phyloP scores from a whole-genome alignment of 352 stramenopile genomes.

The Phytophthora chlamydospora region DNA sequence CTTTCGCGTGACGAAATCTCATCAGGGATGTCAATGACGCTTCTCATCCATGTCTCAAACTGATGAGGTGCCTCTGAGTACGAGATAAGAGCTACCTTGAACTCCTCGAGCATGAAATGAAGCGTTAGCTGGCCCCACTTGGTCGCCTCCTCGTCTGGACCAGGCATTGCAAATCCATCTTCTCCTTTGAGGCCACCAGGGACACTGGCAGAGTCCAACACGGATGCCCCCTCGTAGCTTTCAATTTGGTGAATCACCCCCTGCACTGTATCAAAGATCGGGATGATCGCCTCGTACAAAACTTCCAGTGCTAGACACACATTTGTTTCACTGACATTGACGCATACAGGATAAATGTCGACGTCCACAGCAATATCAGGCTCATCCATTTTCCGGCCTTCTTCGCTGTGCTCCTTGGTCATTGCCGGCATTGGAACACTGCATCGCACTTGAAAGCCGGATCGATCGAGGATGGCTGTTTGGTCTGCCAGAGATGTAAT shows the following conservation, averaged over 20 bases:
- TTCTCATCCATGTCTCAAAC: slow-evolving; percentile 67
- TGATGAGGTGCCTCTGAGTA: slow-evolving; percentile 50
- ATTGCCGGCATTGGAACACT: slow-evolving; percentile 13
- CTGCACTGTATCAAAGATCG: slow-evolving; percentile 36
- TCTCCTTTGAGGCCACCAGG: slow-evolving; percentile 5
- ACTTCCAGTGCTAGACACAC: slow-evolving; percentile 46
- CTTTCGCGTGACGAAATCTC: slow-evolving; percentile 46
- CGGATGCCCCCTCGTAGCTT: slow-evolving; percentile 19
- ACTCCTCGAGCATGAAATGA: slow-evolving; percentile 46
- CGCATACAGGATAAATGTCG: slow-evolving; percentile 41
- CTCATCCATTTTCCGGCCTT: background rate
- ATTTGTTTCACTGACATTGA: slow-evolving; percentile 56
- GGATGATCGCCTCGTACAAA: slow-evolving; percentile 38
- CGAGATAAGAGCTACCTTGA: slow-evolving; percentile 56
- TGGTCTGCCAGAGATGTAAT: slow-evolving; percentile 38
- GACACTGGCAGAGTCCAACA: slow-evolving; percentile 22
- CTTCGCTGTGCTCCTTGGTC: slow-evolving; percentile 5
- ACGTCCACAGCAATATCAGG: slow-evolving; percentile 32
- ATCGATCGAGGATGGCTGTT: slow-evolving; percentile 44
- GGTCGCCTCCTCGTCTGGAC: slow-evolving; percentile 2
- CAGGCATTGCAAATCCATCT: background rate
- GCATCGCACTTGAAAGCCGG: slow-evolving; percentile 41
- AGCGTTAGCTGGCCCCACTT: slow-evolving; percentile 30
- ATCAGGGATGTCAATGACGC: slow-evolving; percentile 38
- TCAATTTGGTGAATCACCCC: slow-evolving; percentile 31